These are phyloP conservation scores for Tricholoma terreum DNA, from an alignment of 768 basidiomycete species.

Conservation along the genomic window DNA sequence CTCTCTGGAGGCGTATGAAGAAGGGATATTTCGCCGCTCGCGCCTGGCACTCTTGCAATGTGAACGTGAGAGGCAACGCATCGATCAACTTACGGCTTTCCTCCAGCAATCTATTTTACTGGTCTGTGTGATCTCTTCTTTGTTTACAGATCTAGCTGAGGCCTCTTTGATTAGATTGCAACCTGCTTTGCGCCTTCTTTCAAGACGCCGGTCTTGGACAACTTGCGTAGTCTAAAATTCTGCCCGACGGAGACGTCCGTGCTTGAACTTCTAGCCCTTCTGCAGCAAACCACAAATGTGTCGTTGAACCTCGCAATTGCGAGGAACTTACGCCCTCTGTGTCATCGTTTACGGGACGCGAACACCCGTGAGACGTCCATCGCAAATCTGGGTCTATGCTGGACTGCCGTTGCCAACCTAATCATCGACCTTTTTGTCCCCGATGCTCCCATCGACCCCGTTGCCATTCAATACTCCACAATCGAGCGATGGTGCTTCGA, in stretches of 20 bases:
- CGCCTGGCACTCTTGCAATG: constrained; percentile 38
- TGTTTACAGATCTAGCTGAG: background rate
- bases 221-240: constrained; percentile 13
- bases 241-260: constrained; percentile 19
- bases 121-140: constrained; percentile 28
- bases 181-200: constrained; percentile 43
- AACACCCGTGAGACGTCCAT: constrained; percentile 6
- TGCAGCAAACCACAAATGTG: constrained; percentile 31
- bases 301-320: constrained; percentile 33
- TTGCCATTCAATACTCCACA: constrained; percentile 53
- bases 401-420: constrained; percentile 58
- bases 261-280: constrained; percentile 23
- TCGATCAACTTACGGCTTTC: constrained; percentile 39
- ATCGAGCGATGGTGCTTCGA: constrained; percentile 43
- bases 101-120: constrained; percentile 39
- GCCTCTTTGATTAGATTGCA: constrained; percentile 32
- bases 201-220: constrained; percentile 22
- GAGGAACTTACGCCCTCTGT: constrained; percentile 26
- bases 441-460: constrained; percentile 83
- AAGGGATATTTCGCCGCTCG: constrained; percentile 35
- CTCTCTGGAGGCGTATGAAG: constrained; percentile 37
- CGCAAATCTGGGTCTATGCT: constrained; percentile 36
- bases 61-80: constrained; percentile 33
- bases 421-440: constrained; percentile 78
- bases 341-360: constrained; percentile 13